These are phyloP conservation scores for Terana coerulea DNA, from an alignment of 768 basidiomycete species.

Conservation along the genomic window DNA sequence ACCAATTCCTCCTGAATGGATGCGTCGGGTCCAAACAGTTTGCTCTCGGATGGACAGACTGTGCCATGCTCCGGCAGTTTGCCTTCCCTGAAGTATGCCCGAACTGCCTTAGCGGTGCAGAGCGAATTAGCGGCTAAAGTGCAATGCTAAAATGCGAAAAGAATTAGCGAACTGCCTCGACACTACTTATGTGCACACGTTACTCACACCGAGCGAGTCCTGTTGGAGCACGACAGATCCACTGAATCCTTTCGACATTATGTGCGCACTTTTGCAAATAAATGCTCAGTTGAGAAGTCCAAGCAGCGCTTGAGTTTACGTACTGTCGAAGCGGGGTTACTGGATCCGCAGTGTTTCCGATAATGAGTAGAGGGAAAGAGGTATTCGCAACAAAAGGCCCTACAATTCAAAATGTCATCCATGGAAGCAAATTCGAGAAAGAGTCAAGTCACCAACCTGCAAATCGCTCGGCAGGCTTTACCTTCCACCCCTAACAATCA, in stretches of 20 bases:
- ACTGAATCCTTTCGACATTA: conserved; percentile 3
- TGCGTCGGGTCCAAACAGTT: too few relatives aligned
- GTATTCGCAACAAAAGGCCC: conserved; percentile 1
- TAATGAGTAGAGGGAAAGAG: background rate
- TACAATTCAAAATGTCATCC: background rate
- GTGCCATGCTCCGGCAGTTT: conserved; percentile 19
- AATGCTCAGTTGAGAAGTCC: background rate
- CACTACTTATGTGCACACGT: background rate
- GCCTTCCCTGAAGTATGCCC: conserved; percentile 24
- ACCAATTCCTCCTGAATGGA: too few relatives aligned
- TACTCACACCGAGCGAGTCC: conserved; percentile 11
- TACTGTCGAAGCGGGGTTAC: conserved; percentile 10
- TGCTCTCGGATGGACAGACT: conserved; percentile 19
- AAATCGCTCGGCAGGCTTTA: background rate
- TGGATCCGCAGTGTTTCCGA: conserved; percentile 23
- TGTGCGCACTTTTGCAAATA: conserved; percentile 1
- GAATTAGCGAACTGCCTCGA: background rate
- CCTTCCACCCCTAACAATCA: background rate
- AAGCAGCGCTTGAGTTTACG: background rate
- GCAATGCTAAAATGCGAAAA: conserved; percentile 11
- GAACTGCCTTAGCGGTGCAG: conserved; percentile 20
- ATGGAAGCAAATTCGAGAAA: too few relatives aligned
- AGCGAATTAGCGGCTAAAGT: conserved; percentile 16
- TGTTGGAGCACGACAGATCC: conserved; percentile 5
- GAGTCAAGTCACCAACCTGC: background rate